Evolutionary conservation across 352 stramenopile species (phyloP).

Genomic region (Phytophthora constricta): DNA sequence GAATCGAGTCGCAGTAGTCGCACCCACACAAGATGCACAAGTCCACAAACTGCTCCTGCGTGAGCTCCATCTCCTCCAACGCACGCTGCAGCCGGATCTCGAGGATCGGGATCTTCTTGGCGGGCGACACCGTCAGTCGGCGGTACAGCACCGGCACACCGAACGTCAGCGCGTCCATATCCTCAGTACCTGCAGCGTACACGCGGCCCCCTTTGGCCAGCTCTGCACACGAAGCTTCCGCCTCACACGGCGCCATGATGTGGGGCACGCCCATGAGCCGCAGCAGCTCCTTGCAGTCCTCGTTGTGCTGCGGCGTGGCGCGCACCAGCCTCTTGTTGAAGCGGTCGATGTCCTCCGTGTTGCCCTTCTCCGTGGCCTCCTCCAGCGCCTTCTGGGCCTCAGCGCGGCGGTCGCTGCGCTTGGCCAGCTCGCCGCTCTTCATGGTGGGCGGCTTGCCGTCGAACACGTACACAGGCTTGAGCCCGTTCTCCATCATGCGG

Average conservation of each 20-base stretch:
- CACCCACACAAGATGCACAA: slow-evolving; percentile 99
- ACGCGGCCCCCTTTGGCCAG: slow-evolving; percentile 94
- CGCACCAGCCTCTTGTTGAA: slow-evolving; percentile 93
- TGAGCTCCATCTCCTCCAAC: slow-evolving; percentile 94
- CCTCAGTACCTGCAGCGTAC: slow-evolving; percentile 96
- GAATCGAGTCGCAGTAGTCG: slow-evolving; percentile 99
- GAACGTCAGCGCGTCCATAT: slow-evolving; percentile 99
- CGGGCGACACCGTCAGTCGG: slow-evolving; percentile 87
- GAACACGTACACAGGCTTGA: slow-evolving; percentile 99
- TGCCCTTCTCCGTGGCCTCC: slow-evolving; percentile 85
- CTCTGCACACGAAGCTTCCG: slow-evolving; percentile 97
- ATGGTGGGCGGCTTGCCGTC: slow-evolving; percentile 98
- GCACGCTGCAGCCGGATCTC: slow-evolving; percentile 92
- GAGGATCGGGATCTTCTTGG: slow-evolving; percentile 91
- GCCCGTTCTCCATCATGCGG: slow-evolving; percentile 96
- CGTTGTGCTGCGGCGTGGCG: slow-evolving; percentile 92
- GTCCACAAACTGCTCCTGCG: slow-evolving; percentile 97
- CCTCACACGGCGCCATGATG: slow-evolving; percentile 97
- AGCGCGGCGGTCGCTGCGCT: slow-evolving; percentile 92
- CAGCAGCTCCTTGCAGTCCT: slow-evolving; percentile 94
- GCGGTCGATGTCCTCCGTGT: slow-evolving; percentile 93
- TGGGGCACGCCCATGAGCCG: slow-evolving; percentile 97
- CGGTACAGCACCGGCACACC: slow-evolving; percentile 95
- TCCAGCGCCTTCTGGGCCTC: slow-evolving; percentile 87
- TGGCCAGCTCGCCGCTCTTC: slow-evolving; percentile 97